Percentiles rank a stretch among this genome's conserved stretches.
These are phyloP conservation scores for Microsporum canis DNA, from an alignment of 2,329 filamentous ascomycete genomes.

Conservation along the genomic window DNA sequence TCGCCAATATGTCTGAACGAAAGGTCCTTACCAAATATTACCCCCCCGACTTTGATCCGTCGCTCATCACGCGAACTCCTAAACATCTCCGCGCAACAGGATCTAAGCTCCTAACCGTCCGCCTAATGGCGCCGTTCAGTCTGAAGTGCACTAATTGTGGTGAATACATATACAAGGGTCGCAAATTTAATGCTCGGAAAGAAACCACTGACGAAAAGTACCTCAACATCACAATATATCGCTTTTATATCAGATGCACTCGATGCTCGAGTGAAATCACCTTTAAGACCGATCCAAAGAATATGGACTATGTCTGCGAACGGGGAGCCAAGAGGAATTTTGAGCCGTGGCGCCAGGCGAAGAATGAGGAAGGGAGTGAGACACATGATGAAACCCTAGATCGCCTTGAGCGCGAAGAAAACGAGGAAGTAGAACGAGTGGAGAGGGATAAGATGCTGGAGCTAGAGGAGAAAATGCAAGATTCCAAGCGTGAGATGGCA, in stretches of 20 bases:
- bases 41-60: constrained; percentile 61
- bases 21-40: constrained; percentile 55
- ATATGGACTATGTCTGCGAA: constrained; percentile 73
- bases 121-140: constrained; percentile 78
- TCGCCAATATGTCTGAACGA: constrained; percentile 61
- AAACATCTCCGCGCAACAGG: constrained; percentile 48
- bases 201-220: constrained; percentile 88
- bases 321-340: constrained; percentile 83
- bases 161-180: constrained; percentile 83
- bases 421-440: constrained; percentile 50
- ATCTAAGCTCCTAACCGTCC: constrained; percentile 72
- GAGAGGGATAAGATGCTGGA: constrained; percentile 91
- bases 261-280: constrained; percentile 77
- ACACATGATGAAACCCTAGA: constrained; percentile 81
- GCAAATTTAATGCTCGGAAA: constrained; percentile 93
- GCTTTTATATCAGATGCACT: constrained; percentile 86
- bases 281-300: constrained; percentile 89
- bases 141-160: constrained; percentile 60
- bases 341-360: constrained; percentile 71
- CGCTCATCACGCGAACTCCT: constrained; percentile 57
- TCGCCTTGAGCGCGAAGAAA: constrained; percentile 54
- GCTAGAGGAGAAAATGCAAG: constrained; percentile 81
- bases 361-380: constrained; percentile 51
- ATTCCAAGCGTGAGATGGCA: constrained; percentile 91
- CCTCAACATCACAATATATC: constrained; percentile 72